Evolutionary conservation across 495 filamentous ascomycete genomes (phyloP), one percentile per base, ranked within the genome.

Genomic region (Polyplosphaeria fusca): DNA sequence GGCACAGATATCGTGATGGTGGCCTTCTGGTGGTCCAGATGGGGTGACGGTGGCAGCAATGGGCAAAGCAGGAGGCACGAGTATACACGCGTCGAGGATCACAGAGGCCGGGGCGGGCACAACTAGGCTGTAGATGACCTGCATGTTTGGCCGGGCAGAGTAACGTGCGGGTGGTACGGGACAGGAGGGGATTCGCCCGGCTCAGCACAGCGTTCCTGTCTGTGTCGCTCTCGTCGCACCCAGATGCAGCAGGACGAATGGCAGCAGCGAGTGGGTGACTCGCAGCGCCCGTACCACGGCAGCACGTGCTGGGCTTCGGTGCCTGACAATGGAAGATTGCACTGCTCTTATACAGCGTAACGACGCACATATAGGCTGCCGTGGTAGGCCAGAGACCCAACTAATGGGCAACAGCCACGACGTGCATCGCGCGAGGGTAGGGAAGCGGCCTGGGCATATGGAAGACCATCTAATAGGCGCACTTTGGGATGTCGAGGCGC

Each of bases 41-140:
- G 76, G 82, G 71, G 68, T 83, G 2, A 77, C 82, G 1, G 65
- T 84, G 30, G 76, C 80, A 65, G 70, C 70, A 19, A 47, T 58
- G 39, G 68, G 64, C 35, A 71, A 69, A 42, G 64, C 66, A 11
- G 69, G 65, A 5, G 69, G 67, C 27, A 65, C 81, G 30, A 70
- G 74, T 40, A 68, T 84, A 19, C 79, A 84, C 74, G 76, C 77
- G 19, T 82, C 80, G 1, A 71, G 80, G 50, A 70, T 82, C 41
- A 66, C 47, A 55, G 65, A 61, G 51, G 59, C 61, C 18, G 39
- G 19, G 18, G 39, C 5, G 52, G 55, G 54, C 44, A 25, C 28
- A 23, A 43, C 18, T 23, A 27, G 32, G 18, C 43, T 48, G 60
- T 46, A 63, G 43, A 56, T 59, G 38, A 52, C 14, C 52, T 60